Conservation (phyloP, 495 filamentous ascomycete genomes). For the Jackrogersella multiformis region DNA sequence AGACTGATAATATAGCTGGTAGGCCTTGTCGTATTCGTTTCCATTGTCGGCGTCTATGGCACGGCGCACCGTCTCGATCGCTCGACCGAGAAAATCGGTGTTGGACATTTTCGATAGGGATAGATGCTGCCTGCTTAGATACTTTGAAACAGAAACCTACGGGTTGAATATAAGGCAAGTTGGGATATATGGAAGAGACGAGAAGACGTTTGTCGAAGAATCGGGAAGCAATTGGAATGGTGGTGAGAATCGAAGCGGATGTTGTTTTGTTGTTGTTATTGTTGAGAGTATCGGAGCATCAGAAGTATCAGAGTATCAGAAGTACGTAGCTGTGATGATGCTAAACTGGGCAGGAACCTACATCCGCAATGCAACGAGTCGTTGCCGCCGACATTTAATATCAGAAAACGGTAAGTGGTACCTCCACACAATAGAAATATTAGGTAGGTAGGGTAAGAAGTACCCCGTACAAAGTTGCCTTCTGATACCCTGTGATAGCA, state of each 20-base stretch:
- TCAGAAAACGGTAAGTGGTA: slow-evolving; percentile 22
- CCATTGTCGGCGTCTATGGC: slow-evolving; percentile 96
- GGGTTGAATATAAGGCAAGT: not conserved
- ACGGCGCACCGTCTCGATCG: slow-evolving; percentile 94
- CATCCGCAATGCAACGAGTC: slow-evolving; percentile 22
- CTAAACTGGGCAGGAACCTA: slow-evolving; percentile 32
- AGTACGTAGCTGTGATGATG: no score
- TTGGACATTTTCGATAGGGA: slow-evolving; percentile 80
- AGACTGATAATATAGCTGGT: slow-evolving; percentile 91
- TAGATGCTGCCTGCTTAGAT: not conserved
- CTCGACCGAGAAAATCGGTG: slow-evolving; percentile 94
- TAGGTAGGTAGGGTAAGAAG: slow-evolving; percentile 5
- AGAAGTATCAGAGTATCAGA: no score
- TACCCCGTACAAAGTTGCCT: not conserved
- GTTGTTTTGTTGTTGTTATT: slow-evolving; percentile 19
- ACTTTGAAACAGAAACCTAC: not conserved
- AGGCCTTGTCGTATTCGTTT: slow-evolving; percentile 96
- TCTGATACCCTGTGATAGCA: not conserved
- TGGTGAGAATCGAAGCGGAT: not conserved
- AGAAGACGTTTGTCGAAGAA: not conserved
- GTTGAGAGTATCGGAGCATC: slow-evolving; percentile 25
- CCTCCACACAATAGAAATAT: not conserved
- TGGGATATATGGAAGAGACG: slow-evolving; percentile 4
- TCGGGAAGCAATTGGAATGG: slow-evolving; percentile 17
- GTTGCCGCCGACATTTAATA: slow-evolving; percentile 41